Evolutionary conservation across 179 eudicot genomes (phyloP).

Genomic region (Camellia oleifera): DNA sequence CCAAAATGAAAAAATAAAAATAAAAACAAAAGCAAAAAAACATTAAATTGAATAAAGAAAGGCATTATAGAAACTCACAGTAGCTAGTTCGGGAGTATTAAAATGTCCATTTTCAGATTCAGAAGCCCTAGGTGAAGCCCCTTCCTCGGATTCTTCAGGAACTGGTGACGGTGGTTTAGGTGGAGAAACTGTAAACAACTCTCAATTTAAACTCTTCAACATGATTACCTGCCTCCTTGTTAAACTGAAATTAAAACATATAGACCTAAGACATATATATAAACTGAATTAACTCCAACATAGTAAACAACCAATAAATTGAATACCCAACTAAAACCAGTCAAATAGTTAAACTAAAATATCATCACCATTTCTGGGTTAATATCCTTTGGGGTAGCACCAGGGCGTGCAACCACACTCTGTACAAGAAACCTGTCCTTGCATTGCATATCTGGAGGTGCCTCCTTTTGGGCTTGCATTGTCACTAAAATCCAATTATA

Average conservation of each 20-base stretch:
- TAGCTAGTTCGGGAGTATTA: slow-evolving; percentile 15
- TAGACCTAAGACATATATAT: not conserved
- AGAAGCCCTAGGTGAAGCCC: slow-evolving; percentile 30
- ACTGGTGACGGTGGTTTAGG: slow-evolving; percentile 40
- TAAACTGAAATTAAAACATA: slow-evolving; percentile 25
- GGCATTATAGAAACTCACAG: slow-evolving; percentile 19
- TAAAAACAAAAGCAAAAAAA: not conserved
- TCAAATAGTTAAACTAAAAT: not conserved
- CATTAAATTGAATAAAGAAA: not conserved
- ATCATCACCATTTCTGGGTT: slow-evolving; percentile 47
- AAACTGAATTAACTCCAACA: not conserved
- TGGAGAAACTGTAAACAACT: slow-evolving; percentile 38
- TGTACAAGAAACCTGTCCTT: slow-evolving; percentile 57
- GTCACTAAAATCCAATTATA: slow-evolving; percentile 38
- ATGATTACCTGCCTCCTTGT: slow-evolving; percentile 35
- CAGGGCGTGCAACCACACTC: slow-evolving; percentile 49
- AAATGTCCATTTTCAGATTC: slow-evolving; percentile 24
- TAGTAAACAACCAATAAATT: not conserved
- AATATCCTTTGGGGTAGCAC: slow-evolving; percentile 34
- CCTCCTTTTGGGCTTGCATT: slow-evolving; percentile 59
- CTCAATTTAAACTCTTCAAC: slow-evolving; percentile 39
- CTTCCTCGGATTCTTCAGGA: slow-evolving; percentile 34
- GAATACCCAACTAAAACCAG: not conserved
- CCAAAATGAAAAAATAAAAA: not conserved
- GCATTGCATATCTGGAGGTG: slow-evolving; percentile 52